Conservation (phyloP, 805 yeast species). For the Candida insectorum region DNA sequence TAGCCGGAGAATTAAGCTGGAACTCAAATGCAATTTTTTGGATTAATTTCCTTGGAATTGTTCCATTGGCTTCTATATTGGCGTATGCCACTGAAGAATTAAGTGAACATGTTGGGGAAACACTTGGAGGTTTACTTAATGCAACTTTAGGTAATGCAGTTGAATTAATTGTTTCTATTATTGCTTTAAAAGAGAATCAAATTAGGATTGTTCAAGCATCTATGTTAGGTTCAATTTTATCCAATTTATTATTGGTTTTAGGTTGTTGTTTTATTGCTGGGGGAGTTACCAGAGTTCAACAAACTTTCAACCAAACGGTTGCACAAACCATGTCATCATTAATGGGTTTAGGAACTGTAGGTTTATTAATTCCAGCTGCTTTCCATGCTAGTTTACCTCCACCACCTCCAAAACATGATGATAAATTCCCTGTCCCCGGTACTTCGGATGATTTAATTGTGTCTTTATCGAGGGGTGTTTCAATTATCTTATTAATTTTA, state of each 20-base stretch:
- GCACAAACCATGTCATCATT: conserved; percentile 97
- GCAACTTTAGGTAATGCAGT: conserved; percentile 99
- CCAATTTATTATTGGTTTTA: conserved; percentile 82
- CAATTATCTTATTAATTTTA: conserved; percentile 71
- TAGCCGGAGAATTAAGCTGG: conserved; percentile 62
- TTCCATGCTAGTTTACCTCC: conserved; percentile 81
- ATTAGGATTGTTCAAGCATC: conserved; percentile 94
- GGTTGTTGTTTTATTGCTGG: conserved; percentile 97
- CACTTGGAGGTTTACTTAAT: conserved; percentile 88
- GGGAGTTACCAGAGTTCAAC: conserved; percentile 82
- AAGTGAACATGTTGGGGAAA: conserved; percentile 83
- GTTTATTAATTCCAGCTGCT: conserved; percentile 92
- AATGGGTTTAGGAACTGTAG: conserved; percentile 86
- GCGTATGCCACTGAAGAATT: conserved; percentile 94
- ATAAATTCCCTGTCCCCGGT: conserved; percentile 38
- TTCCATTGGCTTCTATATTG: conserved; percentile 86
- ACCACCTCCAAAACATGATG: conserved; percentile 29
- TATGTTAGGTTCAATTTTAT: conserved; percentile 91
- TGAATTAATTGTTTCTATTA: conserved; percentile 89
- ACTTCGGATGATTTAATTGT: conserved; percentile 51
- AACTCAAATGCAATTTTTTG: conserved; percentile 56
- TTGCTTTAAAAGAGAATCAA: conserved; percentile 83
- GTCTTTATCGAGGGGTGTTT: conserved; percentile 78
- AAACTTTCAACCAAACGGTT: conserved; percentile 89
- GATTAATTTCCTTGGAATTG: conserved; percentile 83